Percentiles rank a stretch among this genome's conserved stretches.
These are phyloP conservation scores for Schoenoplectus tabernaemontani DNA, from an alignment of 202 grass and related monocot genomes.

Conservation along the genomic window DNA sequence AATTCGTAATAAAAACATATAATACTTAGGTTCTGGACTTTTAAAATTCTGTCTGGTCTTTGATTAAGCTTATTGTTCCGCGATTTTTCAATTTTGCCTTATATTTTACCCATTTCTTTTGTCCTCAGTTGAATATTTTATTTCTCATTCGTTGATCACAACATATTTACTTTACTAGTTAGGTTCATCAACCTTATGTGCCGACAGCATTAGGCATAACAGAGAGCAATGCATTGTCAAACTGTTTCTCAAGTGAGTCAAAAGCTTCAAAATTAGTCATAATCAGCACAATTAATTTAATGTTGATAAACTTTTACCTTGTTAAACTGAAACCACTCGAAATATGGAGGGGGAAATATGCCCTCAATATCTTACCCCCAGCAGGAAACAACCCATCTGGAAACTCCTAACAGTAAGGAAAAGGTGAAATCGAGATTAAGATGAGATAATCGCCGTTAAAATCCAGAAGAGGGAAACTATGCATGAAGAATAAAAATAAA, in stretches of 20 bases:
- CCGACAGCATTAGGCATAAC: background rate
- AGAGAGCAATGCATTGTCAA: background rate
- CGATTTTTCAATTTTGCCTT: background rate
- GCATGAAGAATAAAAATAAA: background rate
- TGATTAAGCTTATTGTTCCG: background rate
- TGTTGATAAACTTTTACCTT: no score
- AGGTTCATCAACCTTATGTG: background rate
- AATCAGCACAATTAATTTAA: no score
- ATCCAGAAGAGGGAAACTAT: background rate
- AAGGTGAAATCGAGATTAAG: background rate
- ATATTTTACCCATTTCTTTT: background rate
- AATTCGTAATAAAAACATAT: no score
- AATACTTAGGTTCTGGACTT: no score
- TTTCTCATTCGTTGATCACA: background rate
- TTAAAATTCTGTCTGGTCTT: background rate
- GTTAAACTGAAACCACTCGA: constrained; percentile 92
- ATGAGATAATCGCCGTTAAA: background rate
- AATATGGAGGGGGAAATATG: constrained; percentile 73
- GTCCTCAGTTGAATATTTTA: background rate
- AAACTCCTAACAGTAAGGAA: constrained; percentile 37
- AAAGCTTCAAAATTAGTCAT: no score
- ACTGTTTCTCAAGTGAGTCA: background rate
- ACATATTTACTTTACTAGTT: background rate
- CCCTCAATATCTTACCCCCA: constrained; percentile 66
- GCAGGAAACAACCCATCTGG: constrained; percentile 61